phyloP scores from a whole-genome alignment of 2,329 filamentous ascomycete species.

The Orbilia quercus region DNA sequence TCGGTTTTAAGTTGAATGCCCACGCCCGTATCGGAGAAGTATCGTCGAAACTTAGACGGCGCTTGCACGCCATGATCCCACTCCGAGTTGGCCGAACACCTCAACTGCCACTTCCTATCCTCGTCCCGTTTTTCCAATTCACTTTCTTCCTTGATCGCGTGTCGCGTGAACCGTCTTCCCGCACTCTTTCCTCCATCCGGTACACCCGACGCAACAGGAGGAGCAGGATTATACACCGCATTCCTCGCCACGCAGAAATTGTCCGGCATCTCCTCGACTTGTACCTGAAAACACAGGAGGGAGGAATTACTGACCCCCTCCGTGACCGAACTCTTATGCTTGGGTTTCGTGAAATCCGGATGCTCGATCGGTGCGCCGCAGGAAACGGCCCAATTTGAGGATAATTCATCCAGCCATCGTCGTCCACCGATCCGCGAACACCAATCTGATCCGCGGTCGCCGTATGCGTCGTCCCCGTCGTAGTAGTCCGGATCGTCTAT shows the following conservation, averaged over 20 bases:
- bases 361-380: constrained; percentile 7
- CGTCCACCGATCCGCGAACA: constrained; percentile 33
- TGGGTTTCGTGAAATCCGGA: not conserved
- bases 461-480: not conserved
- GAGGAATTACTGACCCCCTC: not conserved
- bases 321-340: not conserved
- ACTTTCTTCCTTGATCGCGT: not conserved
- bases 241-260: constrained; percentile 47
- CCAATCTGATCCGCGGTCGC: constrained; percentile 25
- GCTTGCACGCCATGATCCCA: constrained; percentile 52
- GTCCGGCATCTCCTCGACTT: constrained; percentile 21
- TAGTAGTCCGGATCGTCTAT: not conserved
- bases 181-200: too few species aligned
- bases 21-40: constrained; percentile 59
- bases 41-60: constrained; percentile 53
- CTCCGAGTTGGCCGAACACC: constrained; percentile 11
- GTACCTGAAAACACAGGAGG: constrained; percentile 38
- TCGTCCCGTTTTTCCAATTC: not conserved
- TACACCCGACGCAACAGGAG: not conserved
- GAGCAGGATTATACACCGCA: constrained; percentile 14
- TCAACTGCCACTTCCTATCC: constrained; percentile 17
- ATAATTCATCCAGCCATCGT: constrained; percentile 17
- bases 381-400: constrained; percentile 41
- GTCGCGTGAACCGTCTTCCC: not conserved
- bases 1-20: constrained; percentile 49